Evolutionary conservation across 2,329 filamentous ascomycete species (phyloP), one percentile per base, ranked within the genome.

Genomic region (Byssoonygena ceratinophila): DNA sequence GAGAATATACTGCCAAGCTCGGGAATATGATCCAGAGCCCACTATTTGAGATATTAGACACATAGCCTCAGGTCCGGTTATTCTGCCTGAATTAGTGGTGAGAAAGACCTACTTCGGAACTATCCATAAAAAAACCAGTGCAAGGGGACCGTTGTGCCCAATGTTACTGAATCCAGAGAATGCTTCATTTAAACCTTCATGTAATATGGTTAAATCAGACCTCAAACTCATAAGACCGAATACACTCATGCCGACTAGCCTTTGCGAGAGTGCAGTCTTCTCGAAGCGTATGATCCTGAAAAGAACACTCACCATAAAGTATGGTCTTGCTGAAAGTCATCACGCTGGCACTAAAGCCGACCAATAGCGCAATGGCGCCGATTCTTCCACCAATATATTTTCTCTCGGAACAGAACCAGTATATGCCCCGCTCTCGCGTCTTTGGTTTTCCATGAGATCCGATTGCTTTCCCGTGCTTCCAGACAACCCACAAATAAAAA

Each of bases 241-340:
- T 18, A 37, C 4, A 6, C 12, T 44, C 2, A 55, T 46, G 54
- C 48, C 22, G 47, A 16, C 11, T 23, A 25, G 14, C 6, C 14
- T 22, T 18, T 25, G 31, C 23, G 18, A 32, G 14, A 18, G 31
- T 45, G 45, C 22, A 27, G 8, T 2, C 12, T 37, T 27, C 16
- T 23, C 23, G 12, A 9, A 34, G 34, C 25, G 4, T 25, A 3
- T 18, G 39, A 25, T 25, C 2, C 32, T 16, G 23, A 37, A 27
- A 18, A 3, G 22, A 47, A 57, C 39, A 71, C 76, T 71, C 59
- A 82, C 82, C 80, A 60, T 86, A 86, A 4, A 87, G 64, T 23
- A 81, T 61, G 1, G 83, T 85, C 71, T 86, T 86, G 61, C 77
- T 79, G 18, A 84, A 62, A 1, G 83, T 86, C 74, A 85, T 79